Percentiles rank a stretch among this genome's conserved stretches.
Evolutionary conservation across 768 basidiomycete genomes (phyloP).

Genomic region (Leccinum boreale): DNA sequence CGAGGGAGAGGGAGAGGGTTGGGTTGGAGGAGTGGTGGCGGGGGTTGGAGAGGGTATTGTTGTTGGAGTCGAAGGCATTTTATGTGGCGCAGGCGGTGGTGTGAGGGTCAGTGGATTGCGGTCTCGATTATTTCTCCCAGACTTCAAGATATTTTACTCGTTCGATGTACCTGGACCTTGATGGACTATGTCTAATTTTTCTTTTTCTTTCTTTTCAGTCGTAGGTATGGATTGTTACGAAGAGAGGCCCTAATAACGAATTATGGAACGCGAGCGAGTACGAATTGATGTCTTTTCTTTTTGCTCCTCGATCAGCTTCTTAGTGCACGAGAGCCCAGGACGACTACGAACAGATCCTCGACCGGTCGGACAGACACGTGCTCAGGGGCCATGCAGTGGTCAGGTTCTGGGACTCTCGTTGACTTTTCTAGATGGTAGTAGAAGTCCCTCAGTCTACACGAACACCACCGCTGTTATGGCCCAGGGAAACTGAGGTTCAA

Average conservation of each 20-base stretch:
- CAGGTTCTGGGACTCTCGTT: too few species aligned
- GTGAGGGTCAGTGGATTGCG: constrained; percentile 10
- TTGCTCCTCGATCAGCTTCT: too few species aligned
- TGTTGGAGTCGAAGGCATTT: constrained; percentile 32
- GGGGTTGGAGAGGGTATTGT: constrained; percentile 27
- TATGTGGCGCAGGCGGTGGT: constrained; percentile 32
- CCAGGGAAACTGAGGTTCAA: neutral
- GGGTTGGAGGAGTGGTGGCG: constrained; percentile 58
- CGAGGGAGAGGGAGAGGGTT: constrained; percentile 52
- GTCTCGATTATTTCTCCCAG: neutral
- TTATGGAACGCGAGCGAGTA: too few species aligned
- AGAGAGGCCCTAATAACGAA: too few species aligned
- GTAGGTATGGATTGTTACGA: neutral
- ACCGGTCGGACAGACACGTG: too few species aligned
- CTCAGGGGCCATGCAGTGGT: too few species aligned
- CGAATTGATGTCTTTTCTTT: too few species aligned
- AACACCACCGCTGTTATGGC: too few species aligned
- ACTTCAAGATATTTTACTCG: neutral
- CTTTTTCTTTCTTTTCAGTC: neutral
- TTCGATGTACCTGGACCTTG: neutral
- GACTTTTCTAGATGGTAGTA: too few species aligned
- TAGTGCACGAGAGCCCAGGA: too few species aligned
- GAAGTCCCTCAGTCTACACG: too few species aligned
- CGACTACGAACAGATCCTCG: too few species aligned
- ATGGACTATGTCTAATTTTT: neutral